Base-by-base conservation (phyloP, 495 filamentous ascomycete genomes). In the Rostrohypoxylon terebratum region DNA sequence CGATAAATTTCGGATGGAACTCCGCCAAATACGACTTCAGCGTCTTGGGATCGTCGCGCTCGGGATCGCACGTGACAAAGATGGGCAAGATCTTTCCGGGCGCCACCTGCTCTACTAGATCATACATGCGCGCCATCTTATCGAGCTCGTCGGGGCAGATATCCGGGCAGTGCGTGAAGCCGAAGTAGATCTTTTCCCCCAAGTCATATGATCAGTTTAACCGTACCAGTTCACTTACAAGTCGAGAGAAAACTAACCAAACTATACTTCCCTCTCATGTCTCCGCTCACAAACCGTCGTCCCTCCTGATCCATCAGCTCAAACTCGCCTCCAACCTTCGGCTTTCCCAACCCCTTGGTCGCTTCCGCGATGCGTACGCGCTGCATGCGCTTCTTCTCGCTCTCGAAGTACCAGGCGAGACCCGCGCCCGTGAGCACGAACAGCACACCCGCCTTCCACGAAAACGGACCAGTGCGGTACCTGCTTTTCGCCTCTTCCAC, bases 71-170 rank as follows among this genome's bases (percentile, higher is more conserved):
- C 51, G 95, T 95, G 66, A 99, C 92, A 80, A 99, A 97, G 23
- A 99, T 85, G 2, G 96, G 94, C 38, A 79, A 71, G 51, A 87
- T 66, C 7, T 70, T 69, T 3, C 77, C 80, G 5, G 82, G 81
- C 13, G 59, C 58, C 59, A 81, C 68, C 48, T 79, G 86, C 72
- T 88, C 85, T 53, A 96, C 93, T 45, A 92, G 84, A 77, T 98
- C 93, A 77, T 96, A 93, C 86, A 97, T 97, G 70, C 84, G 84
- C 53, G 94, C 93, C 94, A 99, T 97, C 83, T 99, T 99, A 80
- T 99, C 96, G 59, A 99, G 90, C 84, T 99, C 96, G 73, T 99
- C 96, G 31, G 96, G 96, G 85, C 96, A 99, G 80, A 99, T 99
- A 81, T 99, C 96, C 11, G 96, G 96, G 79, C 96, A 99, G 81